phyloP scores from a whole-genome alignment of 2,329 filamentous ascomycete genomes.

The Colletotrichum plurivorum region DNA sequence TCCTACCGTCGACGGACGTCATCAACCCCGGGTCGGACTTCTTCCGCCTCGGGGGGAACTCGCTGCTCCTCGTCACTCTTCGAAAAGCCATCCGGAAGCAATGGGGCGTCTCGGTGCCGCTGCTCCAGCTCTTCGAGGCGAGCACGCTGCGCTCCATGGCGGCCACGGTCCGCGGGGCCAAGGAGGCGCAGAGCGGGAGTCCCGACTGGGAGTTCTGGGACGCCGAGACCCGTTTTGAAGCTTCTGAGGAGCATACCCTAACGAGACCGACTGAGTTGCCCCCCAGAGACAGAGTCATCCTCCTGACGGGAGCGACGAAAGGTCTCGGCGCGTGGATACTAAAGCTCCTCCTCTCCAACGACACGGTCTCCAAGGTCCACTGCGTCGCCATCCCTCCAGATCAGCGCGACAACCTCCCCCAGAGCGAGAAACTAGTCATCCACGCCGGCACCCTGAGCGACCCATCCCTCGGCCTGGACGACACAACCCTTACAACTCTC shows the following conservation, averaged over 20 bases:
- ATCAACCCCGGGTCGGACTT: slow-evolving; percentile 51
- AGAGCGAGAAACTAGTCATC: slow-evolving; percentile 47
- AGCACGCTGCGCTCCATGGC: slow-evolving; percentile 59
- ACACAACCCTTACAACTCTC: slow-evolving; percentile 15
- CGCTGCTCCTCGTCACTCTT: slow-evolving; percentile 56
- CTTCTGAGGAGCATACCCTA: neutral
- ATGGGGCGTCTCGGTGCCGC: slow-evolving; percentile 49
- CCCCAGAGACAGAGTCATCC: slow-evolving; percentile 41
- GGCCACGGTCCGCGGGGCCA: slow-evolving; percentile 42
- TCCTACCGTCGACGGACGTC: slow-evolving; percentile 36
- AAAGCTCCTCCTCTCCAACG: slow-evolving; percentile 49
- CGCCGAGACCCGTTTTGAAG: slow-evolving; percentile 40
- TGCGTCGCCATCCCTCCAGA: slow-evolving; percentile 56
- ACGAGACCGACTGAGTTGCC: slow-evolving; percentile 16
- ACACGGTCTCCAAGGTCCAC: slow-evolving; percentile 53
- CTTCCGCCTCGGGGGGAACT: slow-evolving; percentile 59
- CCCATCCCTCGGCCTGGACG: slow-evolving; percentile 54
- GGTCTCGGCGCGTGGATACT: slow-evolving; percentile 58
- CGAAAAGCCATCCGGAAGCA: slow-evolving; percentile 49
- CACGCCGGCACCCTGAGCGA: slow-evolving; percentile 54
- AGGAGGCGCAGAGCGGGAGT: slow-evolving; percentile 14
- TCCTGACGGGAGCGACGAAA: slow-evolving; percentile 57
- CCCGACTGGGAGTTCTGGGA: slow-evolving; percentile 46
- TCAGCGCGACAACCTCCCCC: slow-evolving; percentile 25
- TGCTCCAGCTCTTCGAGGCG: slow-evolving; percentile 54